phyloP scores from a whole-genome alignment of 108 stramenopile genomes.

The Cyclotella distinguenda region DNA sequence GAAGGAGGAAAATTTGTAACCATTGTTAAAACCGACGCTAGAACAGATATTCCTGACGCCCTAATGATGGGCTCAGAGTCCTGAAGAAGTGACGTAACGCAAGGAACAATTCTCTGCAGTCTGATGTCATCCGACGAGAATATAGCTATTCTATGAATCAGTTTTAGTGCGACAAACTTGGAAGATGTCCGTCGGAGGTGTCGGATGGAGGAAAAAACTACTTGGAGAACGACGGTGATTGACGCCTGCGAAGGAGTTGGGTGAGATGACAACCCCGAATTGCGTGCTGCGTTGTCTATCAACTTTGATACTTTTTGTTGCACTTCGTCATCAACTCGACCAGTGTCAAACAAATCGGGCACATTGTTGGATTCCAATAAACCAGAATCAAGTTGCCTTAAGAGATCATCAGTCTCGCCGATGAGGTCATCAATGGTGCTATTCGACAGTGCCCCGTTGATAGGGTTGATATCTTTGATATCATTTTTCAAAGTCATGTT shows the following conservation, averaged over 20 bases:
- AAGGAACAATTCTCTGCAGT: conserved; percentile 93
- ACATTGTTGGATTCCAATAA: too few relatives aligned
- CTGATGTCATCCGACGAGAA: conserved; percentile 84
- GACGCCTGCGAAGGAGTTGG: conserved; percentile 51
- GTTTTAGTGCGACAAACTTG: conserved; percentile 85
- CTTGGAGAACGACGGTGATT: conserved; percentile 82
- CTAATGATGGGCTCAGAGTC: conserved; percentile 89
- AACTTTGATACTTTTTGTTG: conserved; percentile 46
- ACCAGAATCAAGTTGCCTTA: conserved; percentile 60
- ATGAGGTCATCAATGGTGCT: conserved; percentile 44
- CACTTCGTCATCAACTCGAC: too few relatives aligned
- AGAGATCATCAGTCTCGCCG: conserved; percentile 38
- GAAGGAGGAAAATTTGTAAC: conserved; percentile 87
- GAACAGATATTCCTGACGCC: conserved; percentile 67
- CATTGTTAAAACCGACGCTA: conserved; percentile 66
- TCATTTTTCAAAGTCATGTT: too few relatives aligned
- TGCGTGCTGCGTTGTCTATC: conserved; percentile 17
- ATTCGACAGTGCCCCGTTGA: conserved; percentile 1
- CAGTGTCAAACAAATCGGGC: too few relatives aligned
- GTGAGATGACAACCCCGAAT: conserved; percentile 3
- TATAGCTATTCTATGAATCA: conserved; percentile 76
- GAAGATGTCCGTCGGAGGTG: conserved; percentile 89
- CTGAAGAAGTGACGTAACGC: conserved; percentile 74
- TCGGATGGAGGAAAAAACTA: conserved; percentile 82
- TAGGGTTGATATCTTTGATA: too few relatives aligned